Evolutionary conservation across 176 grass and related monocot species (phyloP).

Genomic region (Carex pumila): DNA sequence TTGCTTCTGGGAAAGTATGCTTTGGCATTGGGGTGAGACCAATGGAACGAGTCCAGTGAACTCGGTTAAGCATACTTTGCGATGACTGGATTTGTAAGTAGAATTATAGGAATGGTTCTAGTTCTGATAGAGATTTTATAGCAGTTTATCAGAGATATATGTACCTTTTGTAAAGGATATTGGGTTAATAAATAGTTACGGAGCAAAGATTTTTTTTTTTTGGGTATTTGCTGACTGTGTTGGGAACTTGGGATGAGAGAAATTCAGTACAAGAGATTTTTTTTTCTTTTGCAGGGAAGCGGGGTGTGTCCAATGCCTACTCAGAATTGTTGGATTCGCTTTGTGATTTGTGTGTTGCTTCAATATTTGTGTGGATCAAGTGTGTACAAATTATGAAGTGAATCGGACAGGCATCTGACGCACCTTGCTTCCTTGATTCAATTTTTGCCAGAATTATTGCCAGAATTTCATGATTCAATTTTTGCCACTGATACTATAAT

Average conservation of each 20-base stretch:
- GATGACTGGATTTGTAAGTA: slow-evolving; percentile 16
- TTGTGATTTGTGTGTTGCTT: too few species aligned
- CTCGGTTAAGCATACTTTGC: slow-evolving; percentile 5
- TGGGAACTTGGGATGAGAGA: background rate
- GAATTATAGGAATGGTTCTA: slow-evolving; percentile 18
- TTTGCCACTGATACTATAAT: background rate
- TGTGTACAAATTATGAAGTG: too few species aligned
- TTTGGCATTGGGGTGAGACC: slow-evolving; percentile 82
- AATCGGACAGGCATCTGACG: too few species aligned
- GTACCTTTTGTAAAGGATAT: slow-evolving; percentile 16
- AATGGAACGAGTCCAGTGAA: slow-evolving; percentile 34
- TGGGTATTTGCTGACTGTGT: slow-evolving; percentile 4
- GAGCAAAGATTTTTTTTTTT: background rate
- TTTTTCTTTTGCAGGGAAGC: too few species aligned
- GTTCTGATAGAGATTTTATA: slow-evolving; percentile 9
- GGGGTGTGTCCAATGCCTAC: too few species aligned
- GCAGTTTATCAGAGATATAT: slow-evolving; percentile 8
- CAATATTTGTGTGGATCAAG: too few species aligned
- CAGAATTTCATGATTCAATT: background rate
- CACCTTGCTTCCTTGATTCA: background rate
- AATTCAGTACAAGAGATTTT: background rate
- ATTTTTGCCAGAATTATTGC: background rate
- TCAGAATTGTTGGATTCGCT: too few species aligned
- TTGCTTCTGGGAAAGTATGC: slow-evolving; percentile 93
- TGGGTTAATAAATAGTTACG: slow-evolving; percentile 12